Evolutionary conservation across 345 rosid species (phyloP).

Genomic region (Eucalyptus shirleyi): DNA sequence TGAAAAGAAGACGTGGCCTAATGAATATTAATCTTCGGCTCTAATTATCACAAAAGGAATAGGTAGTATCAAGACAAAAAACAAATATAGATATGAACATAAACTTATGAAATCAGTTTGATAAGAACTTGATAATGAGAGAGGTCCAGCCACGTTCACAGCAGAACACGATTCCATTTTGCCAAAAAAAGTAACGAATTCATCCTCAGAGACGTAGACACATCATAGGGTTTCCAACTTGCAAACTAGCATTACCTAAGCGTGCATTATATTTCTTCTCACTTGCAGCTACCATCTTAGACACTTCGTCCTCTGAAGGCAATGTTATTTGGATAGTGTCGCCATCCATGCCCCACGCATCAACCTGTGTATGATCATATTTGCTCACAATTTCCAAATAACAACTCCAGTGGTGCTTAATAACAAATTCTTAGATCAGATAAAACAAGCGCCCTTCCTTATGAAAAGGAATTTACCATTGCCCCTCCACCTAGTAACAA

Average conservation of each 20-base stretch:
- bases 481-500: slow-evolving; percentile 80
- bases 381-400: neutral
- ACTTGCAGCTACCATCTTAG: slow-evolving; percentile 25
- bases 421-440: neutral
- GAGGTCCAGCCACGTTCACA: neutral
- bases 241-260: slow-evolving; percentile 37
- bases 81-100: neutral
- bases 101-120: neutral
- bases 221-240: neutral
- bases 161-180: neutral
- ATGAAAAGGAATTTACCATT: slow-evolving; percentile 28
- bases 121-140: neutral
- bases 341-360: slow-evolving; percentile 85
- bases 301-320: slow-evolving; percentile 43
- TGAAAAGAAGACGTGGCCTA: neutral
- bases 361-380: slow-evolving; percentile 34
- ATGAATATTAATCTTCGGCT: neutral
- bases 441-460: neutral
- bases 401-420: neutral
- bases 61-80: neutral
- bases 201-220: neutral
- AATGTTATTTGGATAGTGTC: slow-evolving; percentile 40
- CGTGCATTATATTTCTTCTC: slow-evolving; percentile 33
- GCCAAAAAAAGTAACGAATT: neutral
- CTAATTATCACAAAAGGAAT: neutral